phyloP scores from a whole-genome alignment of 441 rosid species.

The Pelargonium cotyledonis region DNA sequence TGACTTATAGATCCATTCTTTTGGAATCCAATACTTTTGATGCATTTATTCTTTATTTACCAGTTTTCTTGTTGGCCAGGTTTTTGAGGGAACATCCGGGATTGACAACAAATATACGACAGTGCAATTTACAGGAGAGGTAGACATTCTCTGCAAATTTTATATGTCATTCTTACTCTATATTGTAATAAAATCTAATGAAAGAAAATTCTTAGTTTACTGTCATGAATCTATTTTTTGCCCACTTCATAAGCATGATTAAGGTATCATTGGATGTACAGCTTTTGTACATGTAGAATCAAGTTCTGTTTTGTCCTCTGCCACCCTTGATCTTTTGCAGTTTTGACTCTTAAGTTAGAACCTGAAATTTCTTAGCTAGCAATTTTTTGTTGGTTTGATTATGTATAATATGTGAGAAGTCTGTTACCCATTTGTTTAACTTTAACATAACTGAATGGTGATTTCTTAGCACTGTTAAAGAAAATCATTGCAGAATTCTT shows the following conservation, averaged over 20 bases:
- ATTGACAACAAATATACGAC: constrained; percentile 92
- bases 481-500: no score
- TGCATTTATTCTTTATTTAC: constrained; percentile 5
- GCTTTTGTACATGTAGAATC: not conserved
- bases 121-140: constrained; percentile 96
- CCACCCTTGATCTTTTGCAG: no score
- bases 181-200: not conserved
- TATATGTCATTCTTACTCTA: not conserved
- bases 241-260: not conserved
- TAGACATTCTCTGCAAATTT: constrained; percentile 16
- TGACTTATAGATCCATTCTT: not conserved
- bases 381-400: no score
- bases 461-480: no score
- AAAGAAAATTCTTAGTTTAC: not conserved
- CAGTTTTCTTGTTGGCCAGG: constrained; percentile 38
- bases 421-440: no score
- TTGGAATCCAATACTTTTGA: not conserved
- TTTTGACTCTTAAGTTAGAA: no score
- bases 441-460: no score
- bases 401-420: no score
- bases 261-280: not conserved
- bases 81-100: constrained; percentile 95
- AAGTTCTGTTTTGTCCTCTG: no score
- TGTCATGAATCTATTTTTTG: not conserved
- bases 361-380: no score